Evolutionary conservation across 768 basidiomycete genomes (phyloP).

Genomic region (Pilatotrama ljubarskyi): DNA sequence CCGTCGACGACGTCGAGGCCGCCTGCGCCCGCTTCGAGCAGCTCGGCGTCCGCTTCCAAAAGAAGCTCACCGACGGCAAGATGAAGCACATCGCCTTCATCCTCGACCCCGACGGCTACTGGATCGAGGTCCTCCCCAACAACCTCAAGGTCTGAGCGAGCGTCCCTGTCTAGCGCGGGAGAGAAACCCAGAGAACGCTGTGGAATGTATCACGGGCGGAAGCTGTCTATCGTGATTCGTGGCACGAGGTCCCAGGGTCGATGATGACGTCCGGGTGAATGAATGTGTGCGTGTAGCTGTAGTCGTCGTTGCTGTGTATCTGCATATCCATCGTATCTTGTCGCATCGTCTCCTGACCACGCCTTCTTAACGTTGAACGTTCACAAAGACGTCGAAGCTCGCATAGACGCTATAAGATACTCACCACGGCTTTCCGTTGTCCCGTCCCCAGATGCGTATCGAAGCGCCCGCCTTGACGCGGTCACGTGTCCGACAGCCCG

Average conservation of each 20-base stretch:
- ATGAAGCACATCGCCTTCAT: slow-evolving; percentile 87
- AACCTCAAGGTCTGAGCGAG: slow-evolving; percentile 7
- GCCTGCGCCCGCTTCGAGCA: slow-evolving; percentile 84
- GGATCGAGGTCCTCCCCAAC: slow-evolving; percentile 52
- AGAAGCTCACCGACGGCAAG: slow-evolving; percentile 79
- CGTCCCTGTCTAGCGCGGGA: too few species aligned
- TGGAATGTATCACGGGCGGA: not conserved
- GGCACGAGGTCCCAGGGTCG: too few species aligned
- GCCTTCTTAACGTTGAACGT: too few species aligned
- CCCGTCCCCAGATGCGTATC: not conserved
- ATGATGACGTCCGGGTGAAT: too few species aligned
- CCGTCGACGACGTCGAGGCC: slow-evolving; percentile 77
- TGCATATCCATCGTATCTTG: too few species aligned
- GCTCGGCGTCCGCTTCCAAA: slow-evolving; percentile 84
- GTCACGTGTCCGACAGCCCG: not conserved
- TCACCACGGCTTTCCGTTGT: not conserved
- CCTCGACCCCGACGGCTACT: slow-evolving; percentile 83
- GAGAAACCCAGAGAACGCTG: not conserved
- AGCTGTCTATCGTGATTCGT: not conserved
- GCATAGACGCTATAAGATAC: not conserved
- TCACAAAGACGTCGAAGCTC: not conserved
- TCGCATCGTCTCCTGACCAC: too few species aligned
- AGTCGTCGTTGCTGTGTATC: too few species aligned
- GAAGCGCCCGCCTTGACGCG: not conserved
- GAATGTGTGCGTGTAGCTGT: too few species aligned